A percentile compares a stretch with the other conserved stretches of the same genome.
These are phyloP conservation scores for Trypanosoma brucei DNA, from an alignment of 208 protist genomes.

Conservation along the genomic window DNA sequence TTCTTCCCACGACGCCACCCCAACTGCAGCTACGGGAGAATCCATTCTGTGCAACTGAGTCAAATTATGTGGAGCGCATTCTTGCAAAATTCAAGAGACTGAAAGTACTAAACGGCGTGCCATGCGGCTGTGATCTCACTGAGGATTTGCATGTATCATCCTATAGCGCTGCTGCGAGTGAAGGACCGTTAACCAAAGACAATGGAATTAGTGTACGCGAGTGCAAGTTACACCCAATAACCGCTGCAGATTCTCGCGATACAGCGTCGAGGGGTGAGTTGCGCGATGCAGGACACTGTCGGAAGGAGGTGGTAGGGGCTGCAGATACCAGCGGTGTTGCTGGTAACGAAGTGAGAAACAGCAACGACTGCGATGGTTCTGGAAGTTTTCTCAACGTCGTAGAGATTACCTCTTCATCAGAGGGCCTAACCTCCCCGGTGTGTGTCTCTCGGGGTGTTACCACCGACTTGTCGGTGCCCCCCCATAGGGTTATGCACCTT, in stretches of 20 bases:
- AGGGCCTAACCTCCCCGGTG: neutral
- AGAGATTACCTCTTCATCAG: neutral
- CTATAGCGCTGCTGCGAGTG: constrained; percentile 1
- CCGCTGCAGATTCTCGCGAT: neutral
- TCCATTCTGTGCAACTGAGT: constrained; percentile 25
- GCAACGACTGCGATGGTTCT: neutral
- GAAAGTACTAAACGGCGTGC: constrained; percentile 45
- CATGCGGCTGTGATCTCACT: constrained; percentile 52
- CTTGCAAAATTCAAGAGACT: constrained; percentile 36
- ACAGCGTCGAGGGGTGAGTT: neutral
- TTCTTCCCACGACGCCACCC: constrained; percentile 14
- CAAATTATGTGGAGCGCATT: constrained; percentile 34
- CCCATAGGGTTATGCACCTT: constrained; percentile 4
- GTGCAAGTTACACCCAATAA: neutral
- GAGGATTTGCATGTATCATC: constrained; percentile 7
- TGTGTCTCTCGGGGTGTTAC: constrained; percentile 7
- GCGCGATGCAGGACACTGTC: neutral
- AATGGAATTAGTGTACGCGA: neutral
- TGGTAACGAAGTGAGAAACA: neutral
- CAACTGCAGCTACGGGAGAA: constrained; percentile 32
- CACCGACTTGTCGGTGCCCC: constrained; percentile 6
- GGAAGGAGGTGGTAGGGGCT: neutral
- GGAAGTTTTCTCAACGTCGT: neutral
- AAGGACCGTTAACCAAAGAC: neutral
- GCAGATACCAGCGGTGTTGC: neutral